Evolutionary conservation across 2,329 filamentous ascomycete species (phyloP), one percentile per base, ranked within the genome.

Genomic region (Diplodia intermedia): DNA sequence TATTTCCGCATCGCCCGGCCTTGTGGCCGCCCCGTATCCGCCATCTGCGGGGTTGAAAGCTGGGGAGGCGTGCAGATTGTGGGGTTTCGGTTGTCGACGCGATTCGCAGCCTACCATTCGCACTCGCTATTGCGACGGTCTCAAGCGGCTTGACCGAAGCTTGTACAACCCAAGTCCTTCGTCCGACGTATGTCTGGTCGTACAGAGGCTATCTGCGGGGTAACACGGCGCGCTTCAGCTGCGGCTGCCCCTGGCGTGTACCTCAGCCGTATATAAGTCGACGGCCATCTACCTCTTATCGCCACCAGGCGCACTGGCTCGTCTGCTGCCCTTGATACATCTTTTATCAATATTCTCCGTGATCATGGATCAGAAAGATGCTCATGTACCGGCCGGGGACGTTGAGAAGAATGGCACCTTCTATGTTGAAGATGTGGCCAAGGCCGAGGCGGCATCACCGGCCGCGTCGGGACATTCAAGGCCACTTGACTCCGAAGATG

Each of bases 1-100:
- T 31, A 26, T 14, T n/a, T 40, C 60, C 60, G 60, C 43, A 36
- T 31, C 29, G 14, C 11, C 23, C 23, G 36, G 15, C 5, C 43
- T 40, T 52, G 29, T 31, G 50, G 8, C 60, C 60, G 60, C 31
- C 31, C 26, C 57, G 14, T 43, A 20, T 20, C 60, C 43, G 43
- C 47, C 43, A 52, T 36, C 57, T 63, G 60, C 60, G 60, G 60
- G 60, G 60, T 63, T 18, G 20, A 52, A 63, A 63, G n/a, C 60
- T 52, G 60, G 60, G 60, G 60, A 38, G 50, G 18, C 31, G 12
- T 63, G 29, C 47, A 18, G 8, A 38, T 26, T 31, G 60, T 52
- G 60, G 47, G 40, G 47, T 50, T 49, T 53, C 60, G 29, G 60
- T 20, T 52, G 36, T 52, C 29, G 15, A 18, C 47, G 47, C 47